phyloP scores from a whole-genome alignment of 805 yeast genomes.

The Candida nanaspora region DNA sequence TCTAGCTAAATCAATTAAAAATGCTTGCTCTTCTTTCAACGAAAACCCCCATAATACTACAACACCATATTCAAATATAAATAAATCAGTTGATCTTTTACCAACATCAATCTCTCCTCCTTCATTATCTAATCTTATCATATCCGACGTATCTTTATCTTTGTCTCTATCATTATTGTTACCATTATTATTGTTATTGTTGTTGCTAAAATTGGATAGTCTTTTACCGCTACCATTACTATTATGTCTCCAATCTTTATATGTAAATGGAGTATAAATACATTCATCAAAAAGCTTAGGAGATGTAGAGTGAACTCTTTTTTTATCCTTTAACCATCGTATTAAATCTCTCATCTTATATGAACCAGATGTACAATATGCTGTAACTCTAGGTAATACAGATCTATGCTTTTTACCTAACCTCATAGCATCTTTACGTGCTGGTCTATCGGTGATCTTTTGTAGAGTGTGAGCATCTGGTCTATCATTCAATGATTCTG shows the following conservation, averaged over 20 bases:
- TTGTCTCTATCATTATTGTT: slow-evolving; percentile 3
- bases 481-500: slow-evolving; percentile 11
- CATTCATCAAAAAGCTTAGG: slow-evolving; percentile 94
- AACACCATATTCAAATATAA: slow-evolving; percentile 95
- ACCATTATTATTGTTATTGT: slow-evolving; percentile 12
- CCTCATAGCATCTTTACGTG: slow-evolving; percentile 89
- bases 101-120: slow-evolving; percentile 93
- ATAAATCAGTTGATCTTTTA: slow-evolving; percentile 67
- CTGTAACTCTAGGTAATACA: slow-evolving; percentile 86
- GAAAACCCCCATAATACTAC: slow-evolving; percentile 95
- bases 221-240: slow-evolving; percentile 11
- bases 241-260: slow-evolving; percentile 66
- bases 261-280: slow-evolving; percentile 82
- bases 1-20: slow-evolving; percentile 76
- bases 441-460: slow-evolving; percentile 78
- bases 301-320: slow-evolving; percentile 62
- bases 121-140: slow-evolving; percentile 78
- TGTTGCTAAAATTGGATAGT: background rate
- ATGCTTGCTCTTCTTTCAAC: slow-evolving; percentile 72
- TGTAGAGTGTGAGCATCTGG: slow-evolving; percentile 78
- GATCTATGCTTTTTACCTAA: slow-evolving; percentile 82
- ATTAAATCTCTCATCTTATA: slow-evolving; percentile 83
- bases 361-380: slow-evolving; percentile 92
- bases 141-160: slow-evolving; percentile 17
- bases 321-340: slow-evolving; percentile 78